Base-by-base conservation (phyloP, 129 eudicot species). In the Flaveria linearis region DNA sequence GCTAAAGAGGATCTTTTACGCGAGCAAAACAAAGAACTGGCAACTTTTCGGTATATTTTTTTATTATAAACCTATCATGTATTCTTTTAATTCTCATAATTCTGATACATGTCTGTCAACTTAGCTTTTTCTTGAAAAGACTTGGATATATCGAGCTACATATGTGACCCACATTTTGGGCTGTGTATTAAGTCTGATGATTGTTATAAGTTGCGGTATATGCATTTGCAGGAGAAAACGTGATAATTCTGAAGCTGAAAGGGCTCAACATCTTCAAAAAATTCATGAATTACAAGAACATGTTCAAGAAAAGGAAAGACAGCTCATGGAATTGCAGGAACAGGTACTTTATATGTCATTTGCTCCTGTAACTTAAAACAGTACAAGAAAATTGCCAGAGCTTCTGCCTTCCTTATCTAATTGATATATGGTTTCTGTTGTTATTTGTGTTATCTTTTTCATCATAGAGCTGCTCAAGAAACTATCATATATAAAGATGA, bases 401-500 rank as follows among this genome's bases (percentile, higher is more conserved):
- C 60, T 66, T 39, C 36, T 30, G 36, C 5, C 36, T 3, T 30
- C 28, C 58, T 45, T 39, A 13, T 52, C 22, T 72, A 71, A 75
- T 15, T 5, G 43, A 10, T 49, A 33, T 6, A 28, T 4, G 61
- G 30, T 72, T 74, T 12, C 22, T 58, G 16, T 55, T 13, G 56
- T 41, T 43, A n/a, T 53, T 10, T 43, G 9, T 55, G 11, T 67
- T 23, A 60, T 51, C 14, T 73, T 66, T 58, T 89, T 74, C 99
- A 94, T 97, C 92, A 94, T 86, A 84, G 97, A 74, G 84, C 81
- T 82, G 88, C 92, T 75, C 97, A 94, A 85, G 99, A 91, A 77
- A 83, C 89, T 55, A 66, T 89, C 57, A 63, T 86, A 8, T 89
- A 78, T 77, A 95, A 89, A 83, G 99, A 95, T 60, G 96, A 89